These are phyloP conservation scores for Saposhnikovia divaricata DNA, from an alignment of 129 eudicot genomes.

Conservation along the genomic window DNA sequence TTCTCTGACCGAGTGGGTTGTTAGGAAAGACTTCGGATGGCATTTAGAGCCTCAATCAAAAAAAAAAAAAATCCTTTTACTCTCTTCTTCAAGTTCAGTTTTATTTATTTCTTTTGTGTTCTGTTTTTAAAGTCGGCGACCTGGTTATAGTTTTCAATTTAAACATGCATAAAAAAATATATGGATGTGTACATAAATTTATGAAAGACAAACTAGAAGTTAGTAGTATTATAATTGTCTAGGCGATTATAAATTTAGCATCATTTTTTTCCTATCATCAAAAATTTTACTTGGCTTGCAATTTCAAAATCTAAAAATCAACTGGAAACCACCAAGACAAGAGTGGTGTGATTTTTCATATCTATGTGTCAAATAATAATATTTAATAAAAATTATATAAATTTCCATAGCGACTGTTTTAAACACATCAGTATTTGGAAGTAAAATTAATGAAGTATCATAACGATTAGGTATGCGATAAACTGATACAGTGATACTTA, in stretches of 20 bases:
- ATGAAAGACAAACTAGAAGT: background rate
- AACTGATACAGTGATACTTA: no score
- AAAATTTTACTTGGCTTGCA: no score
- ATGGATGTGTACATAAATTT: background rate
- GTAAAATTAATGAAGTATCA: no score
- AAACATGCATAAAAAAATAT: background rate
- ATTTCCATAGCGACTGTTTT: no score
- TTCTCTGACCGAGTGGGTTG: background rate
- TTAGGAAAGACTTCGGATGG: background rate
- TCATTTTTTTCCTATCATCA: no score
- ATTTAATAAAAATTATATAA: no score
- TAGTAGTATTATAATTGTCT: background rate
- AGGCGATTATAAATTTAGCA: background rate
- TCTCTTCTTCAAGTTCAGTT: background rate
- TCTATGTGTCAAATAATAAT: background rate
- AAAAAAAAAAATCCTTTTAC: background rate
- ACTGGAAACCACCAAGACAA: background rate
- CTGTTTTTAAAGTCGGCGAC: background rate
- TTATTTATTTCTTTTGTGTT: background rate
- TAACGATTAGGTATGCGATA: no score
- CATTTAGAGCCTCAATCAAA: background rate
- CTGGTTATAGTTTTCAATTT: background rate
- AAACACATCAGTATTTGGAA: no score
- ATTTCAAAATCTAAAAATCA: background rate
- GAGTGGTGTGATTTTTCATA: background rate